A percentile compares a stretch with the other conserved stretches of the same genome.
Evolutionary conservation across 2,329 filamentous ascomycete genomes (phyloP).

Genomic region (Atkinsonella hypoxylon): DNA sequence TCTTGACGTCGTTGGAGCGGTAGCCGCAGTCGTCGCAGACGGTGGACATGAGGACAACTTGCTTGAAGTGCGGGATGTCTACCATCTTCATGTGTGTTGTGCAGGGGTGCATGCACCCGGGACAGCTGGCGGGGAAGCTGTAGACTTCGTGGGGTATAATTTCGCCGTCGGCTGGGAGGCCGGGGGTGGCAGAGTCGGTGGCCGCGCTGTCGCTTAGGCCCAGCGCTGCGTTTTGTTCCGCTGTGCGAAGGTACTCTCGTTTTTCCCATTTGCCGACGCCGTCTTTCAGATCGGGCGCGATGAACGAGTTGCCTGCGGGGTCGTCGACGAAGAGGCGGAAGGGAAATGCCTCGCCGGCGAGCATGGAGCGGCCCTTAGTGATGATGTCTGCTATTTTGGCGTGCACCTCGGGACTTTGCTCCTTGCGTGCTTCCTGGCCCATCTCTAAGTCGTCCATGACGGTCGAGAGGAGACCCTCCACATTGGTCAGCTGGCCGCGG

Average conservation of each 20-base stretch:
- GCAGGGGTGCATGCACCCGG: slow-evolving; percentile 77
- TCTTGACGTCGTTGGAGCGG: slow-evolving; percentile 94
- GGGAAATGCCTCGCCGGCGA: slow-evolving; percentile 66
- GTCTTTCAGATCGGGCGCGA: slow-evolving; percentile 73
- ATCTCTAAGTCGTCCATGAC: slow-evolving; percentile 70
- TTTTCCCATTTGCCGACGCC: slow-evolving; percentile 81
- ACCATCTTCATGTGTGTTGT: slow-evolving; percentile 98
- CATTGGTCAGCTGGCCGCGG: slow-evolving; percentile 81
- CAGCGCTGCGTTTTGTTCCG: slow-evolving; percentile 76
- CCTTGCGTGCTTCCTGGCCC: slow-evolving; percentile 73
- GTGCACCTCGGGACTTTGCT: slow-evolving; percentile 64
- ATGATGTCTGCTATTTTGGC: slow-evolving; percentile 70
- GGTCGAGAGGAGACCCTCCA: slow-evolving; percentile 74
- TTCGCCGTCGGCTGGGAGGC: slow-evolving; percentile 49
- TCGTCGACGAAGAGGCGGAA: slow-evolving; percentile 86
- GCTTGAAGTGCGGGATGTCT: slow-evolving; percentile 94
- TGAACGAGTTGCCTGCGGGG: slow-evolving; percentile 91
- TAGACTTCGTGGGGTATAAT: slow-evolving; percentile 90
- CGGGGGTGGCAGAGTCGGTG: slow-evolving; percentile 39
- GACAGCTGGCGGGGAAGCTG: slow-evolving; percentile 81
- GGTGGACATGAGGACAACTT: slow-evolving; percentile 92
- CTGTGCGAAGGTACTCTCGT: slow-evolving; percentile 68
- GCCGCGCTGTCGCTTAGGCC: slow-evolving; percentile 57
- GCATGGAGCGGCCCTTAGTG: slow-evolving; percentile 60
- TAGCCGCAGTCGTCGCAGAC: slow-evolving; percentile 88